Percentiles rank a stretch among this genome's conserved stretches.
Conservation (phyloP, 352 stramenopile species). For the Phytopythium aichiense region DNA sequence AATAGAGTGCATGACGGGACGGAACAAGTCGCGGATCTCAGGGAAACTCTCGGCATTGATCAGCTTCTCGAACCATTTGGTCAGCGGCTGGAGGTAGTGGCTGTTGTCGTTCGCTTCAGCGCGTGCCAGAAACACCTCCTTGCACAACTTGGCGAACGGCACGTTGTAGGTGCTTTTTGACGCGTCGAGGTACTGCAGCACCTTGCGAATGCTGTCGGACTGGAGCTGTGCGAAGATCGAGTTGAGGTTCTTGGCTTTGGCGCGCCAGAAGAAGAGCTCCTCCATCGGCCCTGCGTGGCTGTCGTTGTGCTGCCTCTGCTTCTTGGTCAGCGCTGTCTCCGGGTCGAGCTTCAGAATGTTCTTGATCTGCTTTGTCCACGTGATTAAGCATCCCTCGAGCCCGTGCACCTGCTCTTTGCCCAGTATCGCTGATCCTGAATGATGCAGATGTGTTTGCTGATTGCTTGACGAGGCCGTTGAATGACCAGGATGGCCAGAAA, state of each 20-base stretch:
- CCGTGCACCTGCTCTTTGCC: constrained; percentile 82
- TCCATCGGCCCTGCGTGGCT: constrained; percentile 76
- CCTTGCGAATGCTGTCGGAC: constrained; percentile 77
- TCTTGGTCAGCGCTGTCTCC: constrained; percentile 65
- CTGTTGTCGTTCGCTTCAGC: constrained; percentile 86
- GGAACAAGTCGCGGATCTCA: constrained; percentile 70
- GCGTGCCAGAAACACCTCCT: constrained; percentile 86
- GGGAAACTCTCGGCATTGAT: constrained; percentile 33
- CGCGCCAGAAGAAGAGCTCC: constrained; percentile 87
- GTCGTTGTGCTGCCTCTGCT: constrained; percentile 20
- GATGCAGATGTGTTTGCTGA: not conserved
- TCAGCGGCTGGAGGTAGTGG: constrained; percentile 79
- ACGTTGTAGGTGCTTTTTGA: constrained; percentile 90
- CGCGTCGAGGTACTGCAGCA: constrained; percentile 86
- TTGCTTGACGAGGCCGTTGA: not conserved
- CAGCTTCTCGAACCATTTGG: constrained; percentile 54
- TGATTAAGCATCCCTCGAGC: constrained; percentile 89
- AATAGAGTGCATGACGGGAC: constrained; percentile 84
- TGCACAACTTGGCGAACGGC: constrained; percentile 91
- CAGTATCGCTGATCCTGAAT: constrained; percentile 7
- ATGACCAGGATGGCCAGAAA: not conserved
- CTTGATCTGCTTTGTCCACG: constrained; percentile 95
- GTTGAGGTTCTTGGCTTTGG: constrained; percentile 86
- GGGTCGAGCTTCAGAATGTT: constrained; percentile 90
- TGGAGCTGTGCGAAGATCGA: constrained; percentile 91